phyloP scores from a whole-genome alignment of 2,329 filamentous ascomycete species.

The Geosmithia putterillii region DNA sequence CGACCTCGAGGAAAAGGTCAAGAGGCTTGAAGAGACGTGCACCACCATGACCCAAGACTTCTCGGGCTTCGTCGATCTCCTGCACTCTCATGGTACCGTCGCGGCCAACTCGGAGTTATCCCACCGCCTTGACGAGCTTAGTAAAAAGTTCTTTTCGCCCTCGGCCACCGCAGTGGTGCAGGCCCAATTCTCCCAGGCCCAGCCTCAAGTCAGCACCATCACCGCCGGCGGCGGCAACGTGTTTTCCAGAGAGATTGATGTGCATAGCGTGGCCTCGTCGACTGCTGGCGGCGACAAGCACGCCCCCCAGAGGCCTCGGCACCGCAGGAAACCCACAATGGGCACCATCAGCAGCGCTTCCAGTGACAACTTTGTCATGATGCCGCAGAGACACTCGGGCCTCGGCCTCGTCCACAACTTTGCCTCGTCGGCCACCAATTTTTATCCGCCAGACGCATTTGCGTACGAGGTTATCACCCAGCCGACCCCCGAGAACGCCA shows the following conservation, averaged over 20 bases:
- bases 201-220: not conserved
- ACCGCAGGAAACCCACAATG: not conserved
- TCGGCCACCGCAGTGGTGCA: not conserved
- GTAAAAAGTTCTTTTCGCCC: not conserved
- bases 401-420: slow-evolving; percentile 4
- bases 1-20: slow-evolving; percentile 57
- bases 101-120: slow-evolving; percentile 36
- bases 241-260: not conserved
- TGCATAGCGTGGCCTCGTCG: not conserved
- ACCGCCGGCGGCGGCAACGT: not conserved
- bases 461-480: slow-evolving; percentile 37
- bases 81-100: slow-evolving; percentile 37
- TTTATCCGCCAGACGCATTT: slow-evolving; percentile 4
- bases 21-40: slow-evolving; percentile 55
- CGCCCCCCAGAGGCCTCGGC: not conserved
- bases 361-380: not conserved
- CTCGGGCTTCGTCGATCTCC: slow-evolving; percentile 34
- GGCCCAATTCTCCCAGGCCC: not conserved
- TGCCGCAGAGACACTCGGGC: not conserved
- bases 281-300: not conserved
- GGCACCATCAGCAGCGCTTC: slow-evolving; percentile 1
- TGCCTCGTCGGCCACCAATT: slow-evolving; percentile 2
- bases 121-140: not conserved
- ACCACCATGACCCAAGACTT: slow-evolving; percentile 66
- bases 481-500: slow-evolving; percentile 39